phyloP scores from a whole-genome alignment of 257 asterid genomes.

The Solanum piurae region DNA sequence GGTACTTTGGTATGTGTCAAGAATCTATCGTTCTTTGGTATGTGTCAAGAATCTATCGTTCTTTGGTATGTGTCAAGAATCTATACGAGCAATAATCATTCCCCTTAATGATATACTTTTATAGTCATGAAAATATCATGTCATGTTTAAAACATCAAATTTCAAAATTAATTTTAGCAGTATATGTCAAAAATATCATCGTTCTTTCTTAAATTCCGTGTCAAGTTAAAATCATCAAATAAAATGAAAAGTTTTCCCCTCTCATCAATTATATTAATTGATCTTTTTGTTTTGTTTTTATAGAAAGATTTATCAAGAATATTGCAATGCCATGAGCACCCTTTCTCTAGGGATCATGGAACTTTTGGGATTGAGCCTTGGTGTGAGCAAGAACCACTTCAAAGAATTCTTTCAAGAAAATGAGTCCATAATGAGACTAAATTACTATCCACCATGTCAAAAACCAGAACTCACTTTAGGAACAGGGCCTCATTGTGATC shows the following conservation, averaged over 20 bases:
- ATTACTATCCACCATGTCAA: constrained; percentile 12
- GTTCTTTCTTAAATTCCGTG: neutral
- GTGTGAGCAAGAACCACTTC: neutral
- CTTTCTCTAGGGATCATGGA: constrained; percentile 7
- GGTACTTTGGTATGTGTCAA: neutral
- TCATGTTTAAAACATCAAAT: neutral
- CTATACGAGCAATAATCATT: no score
- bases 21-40: neutral
- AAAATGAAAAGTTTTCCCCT: neutral
- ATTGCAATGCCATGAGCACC: constrained; percentile 7
- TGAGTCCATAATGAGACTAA: constrained; percentile 7
- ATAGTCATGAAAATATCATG: neutral
- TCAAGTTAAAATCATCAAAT: neutral
- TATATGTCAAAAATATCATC: neutral
- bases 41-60: neutral
- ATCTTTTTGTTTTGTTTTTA: neutral
- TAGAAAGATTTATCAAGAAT: constrained; percentile 7
- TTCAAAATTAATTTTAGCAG: neutral
- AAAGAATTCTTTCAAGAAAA: constrained; percentile 5
- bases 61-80: neutral
- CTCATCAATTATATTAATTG: neutral
- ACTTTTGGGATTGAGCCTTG: constrained; percentile 11
- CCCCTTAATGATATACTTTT: neutral
- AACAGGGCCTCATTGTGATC: constrained; percentile 21
- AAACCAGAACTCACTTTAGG: constrained; percentile 10